Conservation (phyloP, 2,329 filamentous ascomycete species). For the Pseudogymnoascus sp. region DNA sequence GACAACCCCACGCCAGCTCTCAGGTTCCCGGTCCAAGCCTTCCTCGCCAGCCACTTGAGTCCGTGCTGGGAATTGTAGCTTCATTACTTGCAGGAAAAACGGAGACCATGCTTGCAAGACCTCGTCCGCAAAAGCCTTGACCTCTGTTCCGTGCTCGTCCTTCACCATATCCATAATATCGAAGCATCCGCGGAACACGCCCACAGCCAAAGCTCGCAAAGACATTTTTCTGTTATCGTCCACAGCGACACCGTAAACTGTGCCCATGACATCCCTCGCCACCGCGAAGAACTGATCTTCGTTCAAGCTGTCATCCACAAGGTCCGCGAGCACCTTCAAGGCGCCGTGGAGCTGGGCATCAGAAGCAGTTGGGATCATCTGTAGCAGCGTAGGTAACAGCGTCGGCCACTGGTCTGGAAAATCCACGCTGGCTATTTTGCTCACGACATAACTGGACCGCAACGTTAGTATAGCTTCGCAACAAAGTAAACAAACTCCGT, state of each 20-base stretch:
- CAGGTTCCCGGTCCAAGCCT: slow-evolving; percentile 44
- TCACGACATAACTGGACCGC: slow-evolving; percentile 59
- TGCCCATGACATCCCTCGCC: slow-evolving; percentile 75
- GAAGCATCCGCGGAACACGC: slow-evolving; percentile 85
- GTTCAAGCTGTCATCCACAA: slow-evolving; percentile 88
- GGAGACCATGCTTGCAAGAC: slow-evolving; percentile 78
- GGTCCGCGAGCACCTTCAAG: slow-evolving; percentile 76
- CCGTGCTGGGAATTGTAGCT: slow-evolving; percentile 59
- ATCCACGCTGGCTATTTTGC: slow-evolving; percentile 88
- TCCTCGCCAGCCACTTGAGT: slow-evolving; percentile 50
- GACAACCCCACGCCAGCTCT: slow-evolving; percentile 72
- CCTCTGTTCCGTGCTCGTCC: slow-evolving; percentile 79
- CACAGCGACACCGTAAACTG: slow-evolving; percentile 74
- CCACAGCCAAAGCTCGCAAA: slow-evolving; percentile 77
- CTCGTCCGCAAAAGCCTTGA: slow-evolving; percentile 84
- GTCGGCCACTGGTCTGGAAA: slow-evolving; percentile 95
- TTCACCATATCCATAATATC: slow-evolving; percentile 95
- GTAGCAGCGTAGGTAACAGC: slow-evolving; percentile 72
- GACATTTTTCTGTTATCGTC: slow-evolving; percentile 67
- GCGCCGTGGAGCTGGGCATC: slow-evolving; percentile 83
- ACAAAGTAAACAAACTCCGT: slow-evolving; percentile 9
- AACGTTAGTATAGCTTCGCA: slow-evolving; percentile 9
- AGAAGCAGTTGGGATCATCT: slow-evolving; percentile 65
- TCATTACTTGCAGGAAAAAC: slow-evolving; percentile 76
- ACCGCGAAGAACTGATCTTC: slow-evolving; percentile 93